phyloP scores from a whole-genome alignment of 768 basidiomycete species.

The Lactarius tabidus region DNA sequence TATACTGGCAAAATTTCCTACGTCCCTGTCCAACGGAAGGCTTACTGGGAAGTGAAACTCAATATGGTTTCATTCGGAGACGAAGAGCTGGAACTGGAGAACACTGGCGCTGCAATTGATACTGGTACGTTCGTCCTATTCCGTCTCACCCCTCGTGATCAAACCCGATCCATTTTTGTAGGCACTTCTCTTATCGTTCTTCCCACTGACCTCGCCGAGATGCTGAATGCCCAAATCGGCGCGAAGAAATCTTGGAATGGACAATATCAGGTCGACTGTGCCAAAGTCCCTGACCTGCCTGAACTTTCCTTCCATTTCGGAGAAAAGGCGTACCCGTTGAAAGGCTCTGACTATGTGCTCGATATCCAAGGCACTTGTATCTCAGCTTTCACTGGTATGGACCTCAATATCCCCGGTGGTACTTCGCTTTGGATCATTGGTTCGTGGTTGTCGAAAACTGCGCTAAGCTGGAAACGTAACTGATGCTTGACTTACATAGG shows the following conservation, averaged over 20 bases:
- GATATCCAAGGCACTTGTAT: constrained; percentile 91
- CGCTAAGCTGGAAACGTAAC: not conserved
- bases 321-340: constrained; percentile 74
- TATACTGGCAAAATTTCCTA: constrained; percentile 81
- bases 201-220: constrained; percentile 93
- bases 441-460: constrained; percentile 32
- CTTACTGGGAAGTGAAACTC: constrained; percentile 98
- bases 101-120: constrained; percentile 91
- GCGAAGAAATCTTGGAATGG: constrained; percentile 95
- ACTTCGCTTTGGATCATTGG: constrained; percentile 84
- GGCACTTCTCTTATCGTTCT: constrained; percentile 93
- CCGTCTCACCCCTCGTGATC: not conserved
- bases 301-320: constrained; percentile 80
- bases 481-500: constrained; percentile 38
- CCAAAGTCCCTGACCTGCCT: constrained; percentile 78
- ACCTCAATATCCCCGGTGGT: constrained; percentile 78
- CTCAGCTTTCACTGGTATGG: constrained; percentile 87
- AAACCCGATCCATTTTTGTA: constrained; percentile 28
- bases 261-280: constrained; percentile 88
- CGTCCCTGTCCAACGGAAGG: constrained; percentile 89
- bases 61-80: constrained; percentile 80
- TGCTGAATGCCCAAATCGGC: constrained; percentile 94
- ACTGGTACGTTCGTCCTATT: constrained; percentile 50
- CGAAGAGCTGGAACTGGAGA: constrained; percentile 85
- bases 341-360: constrained; percentile 84